Conservation (phyloP, 2,329 filamentous ascomycete genomes). For the Xylariaceae sp. region DNA sequence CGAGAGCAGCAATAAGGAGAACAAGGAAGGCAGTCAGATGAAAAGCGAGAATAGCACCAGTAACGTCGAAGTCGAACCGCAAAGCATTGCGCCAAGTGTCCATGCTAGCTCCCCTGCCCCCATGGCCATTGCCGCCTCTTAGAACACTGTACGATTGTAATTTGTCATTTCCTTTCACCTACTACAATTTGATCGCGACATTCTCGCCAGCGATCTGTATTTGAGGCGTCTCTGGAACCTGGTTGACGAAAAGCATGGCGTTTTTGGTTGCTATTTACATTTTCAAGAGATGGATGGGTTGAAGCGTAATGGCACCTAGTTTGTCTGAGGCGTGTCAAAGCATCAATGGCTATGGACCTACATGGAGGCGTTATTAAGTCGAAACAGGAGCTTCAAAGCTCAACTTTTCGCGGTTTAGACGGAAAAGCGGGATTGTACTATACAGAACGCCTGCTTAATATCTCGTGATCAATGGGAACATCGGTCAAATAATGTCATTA, state of each 20-base stretch:
- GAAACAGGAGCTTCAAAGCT: slow-evolving; percentile 19
- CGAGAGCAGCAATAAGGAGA: slow-evolving; percentile 67
- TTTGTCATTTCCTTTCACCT: neutral
- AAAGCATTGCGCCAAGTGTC: slow-evolving; percentile 56
- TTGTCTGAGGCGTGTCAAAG: neutral
- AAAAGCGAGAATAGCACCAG: slow-evolving; percentile 54
- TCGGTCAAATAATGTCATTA: too few relatives aligned
- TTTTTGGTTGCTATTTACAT: slow-evolving; percentile 36
- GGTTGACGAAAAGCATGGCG: slow-evolving; percentile 41
- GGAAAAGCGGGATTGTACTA: slow-evolving; percentile 32
- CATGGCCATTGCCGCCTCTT: slow-evolving; percentile 55
- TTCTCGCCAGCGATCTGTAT: slow-evolving; percentile 24
- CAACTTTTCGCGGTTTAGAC: slow-evolving; percentile 18
- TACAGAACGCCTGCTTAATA: slow-evolving; percentile 22
- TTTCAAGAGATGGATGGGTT: slow-evolving; percentile 17
- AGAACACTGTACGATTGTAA: slow-evolving; percentile 15
- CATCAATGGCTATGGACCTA: neutral
- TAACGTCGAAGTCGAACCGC: slow-evolving; percentile 59
- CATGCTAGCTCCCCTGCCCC: slow-evolving; percentile 61
- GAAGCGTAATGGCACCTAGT: neutral
- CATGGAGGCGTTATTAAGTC: slow-evolving; percentile 16
- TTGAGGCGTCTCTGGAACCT: slow-evolving; percentile 32
- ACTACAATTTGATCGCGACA: slow-evolving; percentile 7
- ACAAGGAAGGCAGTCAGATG: slow-evolving; percentile 62
- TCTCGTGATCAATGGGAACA: neutral